phyloP scores from a whole-genome alignment of 352 stramenopile species.

The Thraustochytrium striatum region DNA sequence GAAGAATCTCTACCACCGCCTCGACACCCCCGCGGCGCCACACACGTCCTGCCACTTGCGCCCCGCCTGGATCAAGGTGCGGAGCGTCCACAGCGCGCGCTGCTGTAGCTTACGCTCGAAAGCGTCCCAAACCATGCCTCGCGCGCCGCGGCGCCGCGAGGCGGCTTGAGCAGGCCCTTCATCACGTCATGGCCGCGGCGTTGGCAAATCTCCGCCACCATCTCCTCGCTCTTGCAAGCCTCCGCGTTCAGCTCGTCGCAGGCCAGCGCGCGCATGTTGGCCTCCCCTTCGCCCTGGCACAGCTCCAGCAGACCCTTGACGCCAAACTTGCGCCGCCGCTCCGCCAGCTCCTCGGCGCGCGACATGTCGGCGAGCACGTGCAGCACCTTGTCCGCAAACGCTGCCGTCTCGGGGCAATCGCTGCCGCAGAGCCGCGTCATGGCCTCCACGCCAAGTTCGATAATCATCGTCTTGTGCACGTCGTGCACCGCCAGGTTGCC shows the following conservation, averaged over 20 bases:
- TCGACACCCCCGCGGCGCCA: not conserved
- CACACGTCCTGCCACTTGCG: not conserved
- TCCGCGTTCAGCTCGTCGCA: constrained; percentile 18
- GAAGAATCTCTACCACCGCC: not conserved
- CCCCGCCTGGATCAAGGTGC: not conserved
- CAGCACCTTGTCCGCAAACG: constrained; percentile 68
- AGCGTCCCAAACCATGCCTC: constrained; percentile 22
- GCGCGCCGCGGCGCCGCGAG: constrained; percentile 57
- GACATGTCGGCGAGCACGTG: constrained; percentile 70
- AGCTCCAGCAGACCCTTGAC: constrained; percentile 69
- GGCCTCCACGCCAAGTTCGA: constrained; percentile 69
- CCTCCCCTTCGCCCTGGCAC: constrained; percentile 59
- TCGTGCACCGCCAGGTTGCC: constrained; percentile 78
- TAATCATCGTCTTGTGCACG: constrained; percentile 68
- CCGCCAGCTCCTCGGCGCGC: constrained; percentile 57
- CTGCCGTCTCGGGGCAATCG: constrained; percentile 62
- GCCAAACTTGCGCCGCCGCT: constrained; percentile 55
- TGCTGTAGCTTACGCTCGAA: constrained; percentile 46
- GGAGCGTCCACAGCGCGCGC: constrained; percentile 16
- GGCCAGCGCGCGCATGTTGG: constrained; percentile 8
- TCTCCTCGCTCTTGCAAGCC: not conserved
- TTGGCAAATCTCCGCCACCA: constrained; percentile 61
- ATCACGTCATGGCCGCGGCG: constrained; percentile 67
- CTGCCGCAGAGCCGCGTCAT: constrained; percentile 69
- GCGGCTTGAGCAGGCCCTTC: constrained; percentile 56